Conservation (phyloP, 108 stramenopile species). For the Cyclotella distinguenda region DNA sequence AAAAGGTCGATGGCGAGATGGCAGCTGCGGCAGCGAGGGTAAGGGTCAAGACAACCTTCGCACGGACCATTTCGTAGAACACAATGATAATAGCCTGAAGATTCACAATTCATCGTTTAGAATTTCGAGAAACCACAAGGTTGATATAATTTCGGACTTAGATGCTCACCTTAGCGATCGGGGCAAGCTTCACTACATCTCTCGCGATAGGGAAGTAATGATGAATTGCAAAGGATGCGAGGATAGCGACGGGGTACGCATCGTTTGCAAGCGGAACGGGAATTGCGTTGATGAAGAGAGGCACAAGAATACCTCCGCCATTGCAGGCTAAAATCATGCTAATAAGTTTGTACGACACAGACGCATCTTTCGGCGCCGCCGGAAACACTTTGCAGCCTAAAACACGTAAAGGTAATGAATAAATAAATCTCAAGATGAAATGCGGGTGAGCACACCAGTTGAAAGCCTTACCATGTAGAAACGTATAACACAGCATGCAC, state of each 20-base stretch:
- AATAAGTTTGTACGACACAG: conserved; percentile 75
- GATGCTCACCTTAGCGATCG: conserved; percentile 56
- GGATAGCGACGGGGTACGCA: conserved; percentile 80
- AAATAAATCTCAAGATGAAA: neutral
- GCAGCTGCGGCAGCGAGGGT: conserved; percentile 64
- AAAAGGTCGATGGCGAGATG: conserved; percentile 71
- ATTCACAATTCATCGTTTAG: too few species aligned
- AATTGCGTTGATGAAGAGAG: conserved; percentile 76
- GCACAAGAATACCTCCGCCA: conserved; percentile 89
- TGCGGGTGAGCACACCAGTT: neutral
- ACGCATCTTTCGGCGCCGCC: conserved; percentile 27
- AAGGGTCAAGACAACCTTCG: conserved; percentile 71
- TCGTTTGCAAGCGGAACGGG: conserved; percentile 80
- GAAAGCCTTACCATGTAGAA: conserved; percentile 57
- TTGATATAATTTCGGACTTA: too few species aligned
- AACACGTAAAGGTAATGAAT: neutral
- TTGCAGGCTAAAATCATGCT: conserved; percentile 74
- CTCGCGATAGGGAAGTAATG: conserved; percentile 73
- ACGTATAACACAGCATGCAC: conserved; percentile 73
- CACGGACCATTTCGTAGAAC: conserved; percentile 71
- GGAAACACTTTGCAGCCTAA: conserved; percentile 76
- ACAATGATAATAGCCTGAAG: conserved; percentile 52
- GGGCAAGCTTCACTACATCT: conserved; percentile 63
- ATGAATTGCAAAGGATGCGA: conserved; percentile 70
- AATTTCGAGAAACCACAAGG: too few species aligned